Percentiles rank a stretch among this genome's conserved stretches.
These are phyloP conservation scores for Phragmites australis DNA, from an alignment of 176 grass and related monocot genomes.

Conservation along the genomic window DNA sequence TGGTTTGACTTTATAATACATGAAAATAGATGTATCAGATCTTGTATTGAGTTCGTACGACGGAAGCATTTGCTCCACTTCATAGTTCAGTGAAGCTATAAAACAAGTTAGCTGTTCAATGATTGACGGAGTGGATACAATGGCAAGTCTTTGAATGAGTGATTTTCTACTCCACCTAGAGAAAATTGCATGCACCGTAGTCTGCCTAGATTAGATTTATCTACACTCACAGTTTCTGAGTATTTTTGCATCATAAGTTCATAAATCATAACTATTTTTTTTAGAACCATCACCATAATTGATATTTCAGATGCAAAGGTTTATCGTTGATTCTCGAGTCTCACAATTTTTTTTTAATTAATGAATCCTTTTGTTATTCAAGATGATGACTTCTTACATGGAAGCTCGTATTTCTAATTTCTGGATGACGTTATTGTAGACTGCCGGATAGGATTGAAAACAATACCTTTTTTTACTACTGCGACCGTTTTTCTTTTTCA, in stretches of 20 bases:
- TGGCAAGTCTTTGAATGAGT: not conserved
- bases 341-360: not conserved
- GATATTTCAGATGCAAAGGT: conserved; percentile 5
- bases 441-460: conserved; percentile 14
- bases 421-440: not conserved
- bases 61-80: conserved; percentile 26
- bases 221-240: not conserved
- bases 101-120: not conserved
- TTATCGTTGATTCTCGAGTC: not conserved
- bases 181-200: not conserved
- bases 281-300: not conserved
- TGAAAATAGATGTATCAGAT: not conserved
- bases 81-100: conserved; percentile 10
- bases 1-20: conserved; percentile 41
- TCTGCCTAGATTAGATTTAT: not conserved
- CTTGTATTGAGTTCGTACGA: conserved; percentile 25
- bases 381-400: not conserved
- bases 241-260: too few relatives aligned
- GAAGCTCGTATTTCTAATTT: not conserved
- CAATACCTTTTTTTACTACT: not conserved
- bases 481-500: not conserved
- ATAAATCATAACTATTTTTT: too few relatives aligned
- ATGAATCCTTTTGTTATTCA: conserved; percentile 6
- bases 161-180: not conserved
- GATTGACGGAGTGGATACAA: not conserved